Conservation (phyloP, 768 basidiomycete genomes). For the Mycena rosella region DNA sequence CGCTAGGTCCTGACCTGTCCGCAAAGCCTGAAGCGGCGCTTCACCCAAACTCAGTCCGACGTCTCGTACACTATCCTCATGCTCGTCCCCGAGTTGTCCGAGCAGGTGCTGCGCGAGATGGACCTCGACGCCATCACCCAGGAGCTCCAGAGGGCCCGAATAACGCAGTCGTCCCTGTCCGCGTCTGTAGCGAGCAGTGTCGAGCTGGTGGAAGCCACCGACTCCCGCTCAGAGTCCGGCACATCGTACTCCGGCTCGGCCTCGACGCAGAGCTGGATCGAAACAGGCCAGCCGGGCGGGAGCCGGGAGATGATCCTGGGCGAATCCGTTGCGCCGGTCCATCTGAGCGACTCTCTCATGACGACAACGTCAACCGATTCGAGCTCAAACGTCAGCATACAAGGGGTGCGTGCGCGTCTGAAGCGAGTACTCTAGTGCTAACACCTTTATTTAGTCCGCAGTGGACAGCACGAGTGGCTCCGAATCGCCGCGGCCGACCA, state of each 20-base stretch:
- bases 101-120: slow-evolving; percentile 68
- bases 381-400: slow-evolving; percentile 34
- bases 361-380: slow-evolving; percentile 36
- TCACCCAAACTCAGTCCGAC: slow-evolving; percentile 82
- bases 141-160: slow-evolving; percentile 51
- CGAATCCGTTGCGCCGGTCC: slow-evolving; percentile 35
- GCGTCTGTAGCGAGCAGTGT: slow-evolving; percentile 38
- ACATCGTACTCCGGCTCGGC: slow-evolving; percentile 26
- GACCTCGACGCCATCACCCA: slow-evolving; percentile 73
- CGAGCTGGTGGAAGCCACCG: slow-evolving; percentile 35
- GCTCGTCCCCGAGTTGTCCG: slow-evolving; percentile 60
- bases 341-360: slow-evolving; percentile 34
- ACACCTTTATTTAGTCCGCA: slow-evolving; percentile 20
- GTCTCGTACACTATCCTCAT: slow-evolving; percentile 79
- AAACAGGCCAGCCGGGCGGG: slow-evolving; percentile 25
- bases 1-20: slow-evolving; percentile 9
- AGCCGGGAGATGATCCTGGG: slow-evolving; percentile 36
- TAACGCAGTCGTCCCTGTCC: slow-evolving; percentile 38
- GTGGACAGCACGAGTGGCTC: slow-evolving; percentile 43
- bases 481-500: slow-evolving; percentile 58
- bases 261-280: slow-evolving; percentile 36
- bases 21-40: slow-evolving; percentile 76
- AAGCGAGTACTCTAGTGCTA: background rate
- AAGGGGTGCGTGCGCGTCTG: slow-evolving; percentile 11
- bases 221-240: slow-evolving; percentile 35